Percentiles rank a stretch among this genome's conserved stretches.
These are phyloP conservation scores for Pleurotus salmoneostramineus DNA, from an alignment of 768 basidiomycete genomes.

Conservation along the genomic window DNA sequence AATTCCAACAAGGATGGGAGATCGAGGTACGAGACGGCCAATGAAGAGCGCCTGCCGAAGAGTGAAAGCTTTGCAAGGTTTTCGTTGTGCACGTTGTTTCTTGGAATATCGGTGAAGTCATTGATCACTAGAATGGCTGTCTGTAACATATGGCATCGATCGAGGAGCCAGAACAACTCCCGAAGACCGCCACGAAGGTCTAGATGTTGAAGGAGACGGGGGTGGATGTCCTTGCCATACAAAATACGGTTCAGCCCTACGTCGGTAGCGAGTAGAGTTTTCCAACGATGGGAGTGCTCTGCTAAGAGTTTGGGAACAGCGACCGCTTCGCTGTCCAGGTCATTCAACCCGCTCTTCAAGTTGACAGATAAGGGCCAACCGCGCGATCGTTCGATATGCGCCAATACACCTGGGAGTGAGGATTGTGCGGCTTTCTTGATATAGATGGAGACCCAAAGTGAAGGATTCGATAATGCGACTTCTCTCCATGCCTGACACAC, in stretches of 20 bases:
- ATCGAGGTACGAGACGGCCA: not conserved
- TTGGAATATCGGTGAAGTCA: not conserved
- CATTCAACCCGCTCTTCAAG: not conserved
- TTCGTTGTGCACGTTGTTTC: not conserved
- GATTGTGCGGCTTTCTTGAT: not conserved
- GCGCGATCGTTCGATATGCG: not conserved
- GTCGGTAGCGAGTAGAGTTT: not conserved
- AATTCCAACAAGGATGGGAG: not conserved
- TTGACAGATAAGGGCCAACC: not conserved
- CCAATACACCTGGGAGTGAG: not conserved
- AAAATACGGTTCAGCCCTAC: not conserved
- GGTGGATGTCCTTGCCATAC: not conserved
- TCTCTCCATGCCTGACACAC: not conserved
- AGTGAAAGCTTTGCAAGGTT: not conserved
- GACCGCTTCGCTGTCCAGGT: too few relatives aligned
- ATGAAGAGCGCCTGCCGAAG: too few relatives aligned
- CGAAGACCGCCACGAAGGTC: not conserved
- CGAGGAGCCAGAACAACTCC: not conserved
- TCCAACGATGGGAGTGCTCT: not conserved
- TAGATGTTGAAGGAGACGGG: not conserved
- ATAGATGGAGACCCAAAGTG: not conserved
- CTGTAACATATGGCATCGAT: not conserved
- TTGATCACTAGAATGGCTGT: not conserved
- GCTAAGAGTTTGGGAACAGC: not conserved
- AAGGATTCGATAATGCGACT: not conserved